Percentiles rank a stretch among this genome's conserved stretches.
phyloP scores from a whole-genome alignment of 768 basidiomycete genomes.

The Lactarius indigo region DNA sequence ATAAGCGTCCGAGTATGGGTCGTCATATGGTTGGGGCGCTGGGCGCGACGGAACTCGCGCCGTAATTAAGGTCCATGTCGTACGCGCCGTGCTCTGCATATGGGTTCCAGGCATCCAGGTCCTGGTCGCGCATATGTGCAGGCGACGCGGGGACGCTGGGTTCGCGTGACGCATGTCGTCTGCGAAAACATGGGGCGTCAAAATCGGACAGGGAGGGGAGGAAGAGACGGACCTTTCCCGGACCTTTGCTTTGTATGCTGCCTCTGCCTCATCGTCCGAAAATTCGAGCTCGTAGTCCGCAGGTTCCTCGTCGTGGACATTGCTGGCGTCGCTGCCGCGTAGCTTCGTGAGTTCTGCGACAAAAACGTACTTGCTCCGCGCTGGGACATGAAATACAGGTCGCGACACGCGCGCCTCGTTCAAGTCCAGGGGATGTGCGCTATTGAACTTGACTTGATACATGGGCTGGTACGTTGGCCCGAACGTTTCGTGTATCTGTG shows the following conservation, averaged over 20 bases:
- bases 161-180: conserved; percentile 51
- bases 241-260: conserved; percentile 56
- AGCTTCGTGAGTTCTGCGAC: conserved; percentile 61
- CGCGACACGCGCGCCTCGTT: conserved; percentile 52
- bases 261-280: conserved; percentile 92
- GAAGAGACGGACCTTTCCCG: conserved; percentile 52
- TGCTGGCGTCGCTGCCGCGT: conserved; percentile 93
- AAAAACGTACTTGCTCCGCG: conserved; percentile 81
- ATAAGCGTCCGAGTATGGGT: conserved; percentile 53
- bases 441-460: conserved; percentile 82
- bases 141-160: conserved; percentile 44
- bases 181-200: conserved; percentile 27
- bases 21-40: conserved; percentile 70
- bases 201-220: neutral
- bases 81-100: conserved; percentile 68
- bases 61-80: conserved; percentile 51
- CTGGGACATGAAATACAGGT: conserved; percentile 79
- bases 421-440: conserved; percentile 56
- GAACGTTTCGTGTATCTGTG: conserved; percentile 90
- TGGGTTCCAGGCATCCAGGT: conserved; percentile 52
- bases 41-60: conserved; percentile 55
- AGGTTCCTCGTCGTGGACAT: conserved; percentile 92
- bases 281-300: conserved; percentile 89
- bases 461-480: conserved; percentile 88
- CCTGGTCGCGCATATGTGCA: conserved; percentile 52